phyloP scores from a whole-genome alignment of 2,329 filamentous ascomycete genomes.

The Cladophialophora yegresii region DNA sequence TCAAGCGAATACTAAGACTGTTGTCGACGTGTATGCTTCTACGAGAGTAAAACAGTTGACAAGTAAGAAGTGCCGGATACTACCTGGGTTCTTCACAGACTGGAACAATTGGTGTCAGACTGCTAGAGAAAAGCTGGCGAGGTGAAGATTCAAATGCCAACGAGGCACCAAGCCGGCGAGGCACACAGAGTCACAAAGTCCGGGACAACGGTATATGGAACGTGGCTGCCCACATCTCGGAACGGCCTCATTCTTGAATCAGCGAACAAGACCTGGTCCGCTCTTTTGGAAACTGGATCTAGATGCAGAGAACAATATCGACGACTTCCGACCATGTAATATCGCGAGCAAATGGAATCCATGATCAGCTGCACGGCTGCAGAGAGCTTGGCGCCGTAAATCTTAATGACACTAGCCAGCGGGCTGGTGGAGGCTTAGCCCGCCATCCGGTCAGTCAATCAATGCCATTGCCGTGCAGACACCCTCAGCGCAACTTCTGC shows the following conservation, averaged over 20 bases:
- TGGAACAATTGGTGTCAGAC: conserved; percentile 70
- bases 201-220: background rate
- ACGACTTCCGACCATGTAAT: background rate
- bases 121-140: conserved; percentile 20
- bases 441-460: background rate
- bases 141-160: background rate
- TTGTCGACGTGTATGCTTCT: conserved; percentile 65
- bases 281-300: background rate
- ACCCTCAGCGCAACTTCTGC: background rate
- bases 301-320: background rate
- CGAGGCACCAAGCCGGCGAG: background rate
- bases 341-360: background rate
- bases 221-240: background rate
- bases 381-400: background rate
- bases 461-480: background rate
- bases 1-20: conserved; percentile 54
- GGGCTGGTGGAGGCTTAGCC: background rate
- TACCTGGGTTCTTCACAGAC: conserved; percentile 67
- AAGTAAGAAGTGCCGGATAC: conserved; percentile 60
- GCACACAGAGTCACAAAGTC: background rate
- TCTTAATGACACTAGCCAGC: background rate
- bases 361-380: background rate
- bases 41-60: conserved; percentile 63
- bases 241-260: background rate
- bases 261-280: background rate